These are phyloP conservation scores for Mycena sanguinolenta DNA, from an alignment of 768 basidiomycete species.

Conservation along the genomic window DNA sequence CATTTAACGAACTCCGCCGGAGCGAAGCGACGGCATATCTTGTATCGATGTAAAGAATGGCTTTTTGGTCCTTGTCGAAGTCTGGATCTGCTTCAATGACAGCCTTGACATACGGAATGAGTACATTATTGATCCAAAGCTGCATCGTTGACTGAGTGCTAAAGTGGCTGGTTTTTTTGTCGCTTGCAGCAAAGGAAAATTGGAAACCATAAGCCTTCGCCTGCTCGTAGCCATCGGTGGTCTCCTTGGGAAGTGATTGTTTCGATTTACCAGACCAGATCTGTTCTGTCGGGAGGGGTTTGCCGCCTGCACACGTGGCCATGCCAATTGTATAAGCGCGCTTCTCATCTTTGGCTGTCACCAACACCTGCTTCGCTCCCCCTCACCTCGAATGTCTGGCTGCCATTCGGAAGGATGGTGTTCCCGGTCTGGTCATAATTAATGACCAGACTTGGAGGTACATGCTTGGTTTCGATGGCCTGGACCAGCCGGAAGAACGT, in stretches of 20 bases:
- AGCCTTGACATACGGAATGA: neutral
- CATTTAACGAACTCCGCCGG: no score
- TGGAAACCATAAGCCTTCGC: neutral
- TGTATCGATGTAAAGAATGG: neutral
- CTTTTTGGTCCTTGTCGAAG: neutral
- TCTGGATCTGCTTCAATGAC: neutral
- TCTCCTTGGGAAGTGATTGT: neutral
- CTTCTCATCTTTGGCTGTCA: no score
- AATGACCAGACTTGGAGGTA: neutral
- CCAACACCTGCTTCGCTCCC: neutral
- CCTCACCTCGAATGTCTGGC: neutral
- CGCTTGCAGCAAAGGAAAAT: neutral
- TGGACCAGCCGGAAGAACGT: neutral
- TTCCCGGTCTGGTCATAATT: neutral
- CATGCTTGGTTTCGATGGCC: neutral
- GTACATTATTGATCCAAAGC: neutral
- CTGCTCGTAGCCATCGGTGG: neutral
- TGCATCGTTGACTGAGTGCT: neutral
- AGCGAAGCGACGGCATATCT: no score
- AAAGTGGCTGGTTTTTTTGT: neutral
- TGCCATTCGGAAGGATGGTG: neutral
- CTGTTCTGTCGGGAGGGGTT: no score
- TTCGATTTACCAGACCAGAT: no score
- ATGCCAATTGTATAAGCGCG: no score
- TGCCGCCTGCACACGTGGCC: no score